A percentile compares a stretch with the other conserved stretches of the same genome.
Conservation (phyloP, 2,329 filamentous ascomycete species). For the Shiraia bambusicola region DNA sequence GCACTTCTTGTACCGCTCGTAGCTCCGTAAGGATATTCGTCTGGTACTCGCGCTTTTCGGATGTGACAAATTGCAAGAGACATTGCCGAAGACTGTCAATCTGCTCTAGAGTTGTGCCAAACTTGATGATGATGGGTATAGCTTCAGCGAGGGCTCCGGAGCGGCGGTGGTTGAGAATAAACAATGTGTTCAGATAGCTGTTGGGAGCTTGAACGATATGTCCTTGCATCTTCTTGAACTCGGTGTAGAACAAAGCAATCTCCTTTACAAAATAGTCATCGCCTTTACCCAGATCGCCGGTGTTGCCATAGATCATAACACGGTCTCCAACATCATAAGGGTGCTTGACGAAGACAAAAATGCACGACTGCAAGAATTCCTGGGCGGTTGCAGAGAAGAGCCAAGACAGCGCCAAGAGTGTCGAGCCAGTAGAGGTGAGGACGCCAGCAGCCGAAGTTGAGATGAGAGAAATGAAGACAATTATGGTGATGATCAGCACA, state of each 20-base stretch:
- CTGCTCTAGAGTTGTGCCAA: conserved; percentile 79
- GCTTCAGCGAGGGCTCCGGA: conserved; percentile 87
- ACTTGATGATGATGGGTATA: conserved; percentile 80
- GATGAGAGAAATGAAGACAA: conserved; percentile 87
- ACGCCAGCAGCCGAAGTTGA: conserved; percentile 88
- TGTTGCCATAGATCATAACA: conserved; percentile 87
- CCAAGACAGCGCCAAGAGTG: conserved; percentile 88
- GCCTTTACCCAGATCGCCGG: conserved; percentile 72
- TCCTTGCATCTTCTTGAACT: conserved; percentile 98
- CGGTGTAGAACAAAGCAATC: conserved; percentile 88
- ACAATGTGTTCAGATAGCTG: conserved; percentile 86
- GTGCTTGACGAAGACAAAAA: conserved; percentile 97
- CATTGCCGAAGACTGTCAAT: conserved; percentile 79
- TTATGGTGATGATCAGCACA: conserved; percentile 74
- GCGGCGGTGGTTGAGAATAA: conserved; percentile 91
- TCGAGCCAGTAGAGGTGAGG: conserved; percentile 83
- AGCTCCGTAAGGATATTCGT: conserved; percentile 84
- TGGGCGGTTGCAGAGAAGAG: conserved; percentile 89
- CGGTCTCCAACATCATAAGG: conserved; percentile 95
- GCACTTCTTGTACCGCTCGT: conserved; percentile 75
- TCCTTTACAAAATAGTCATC: conserved; percentile 97
- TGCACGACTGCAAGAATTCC: conserved; percentile 89
- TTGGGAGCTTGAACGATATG: conserved; percentile 96
- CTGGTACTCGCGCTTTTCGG: conserved; percentile 88
- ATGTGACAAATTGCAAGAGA: conserved; percentile 78